Evolutionary conservation across 177 flowering plant species (phyloP), one percentile per base, ranked within the genome.

Genomic region (Vitis hybrid): DNA sequence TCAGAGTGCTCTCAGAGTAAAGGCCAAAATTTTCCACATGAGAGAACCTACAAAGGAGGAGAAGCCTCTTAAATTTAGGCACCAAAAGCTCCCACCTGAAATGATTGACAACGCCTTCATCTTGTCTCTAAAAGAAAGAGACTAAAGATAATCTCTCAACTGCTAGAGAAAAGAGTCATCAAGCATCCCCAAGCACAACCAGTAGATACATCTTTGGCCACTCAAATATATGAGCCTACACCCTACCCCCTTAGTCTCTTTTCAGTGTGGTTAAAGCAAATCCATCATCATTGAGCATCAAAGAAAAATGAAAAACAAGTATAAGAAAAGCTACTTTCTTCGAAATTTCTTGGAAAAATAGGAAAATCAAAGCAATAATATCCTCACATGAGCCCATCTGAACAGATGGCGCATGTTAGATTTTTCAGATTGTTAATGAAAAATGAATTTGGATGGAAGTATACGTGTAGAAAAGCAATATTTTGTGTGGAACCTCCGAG

Each of bases 201-300:
- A 69, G 65, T 61, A 13, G 24, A 27, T 1, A 6, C 14, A 11
- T 15, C 49, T 49, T 14, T 58, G 35, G 46, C 2, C 46, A 14
- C 67, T 61, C 58, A 61, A 65, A 62, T 18, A 20, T 12, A 51
- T 53, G 66, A 63, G 61, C 17, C 6, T 24, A 2, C 17, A n/a
- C 63, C 71, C 58, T 17, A 61, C 30, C 57, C 61, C 32, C 54
- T 41, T 9, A 24, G 24, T 21, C 74, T 66, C 72, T 57, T 0
- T 77, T 77, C 77, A 50, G 80, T 77, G 80, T 77, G 80, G 80
- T 77, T 77, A 77, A 77, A 77, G 77, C 80, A 73, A 66, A 21
- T 62, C 62, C 58, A 77, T 77, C 80, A 74, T 77, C 80, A 70
- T 74, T 52, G 80, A 77, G 74, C 80, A 60, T 35, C 46, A 41